Conservation (phyloP, 2,329 filamentous ascomycete species). For the Epichloe uncinata region DNA sequence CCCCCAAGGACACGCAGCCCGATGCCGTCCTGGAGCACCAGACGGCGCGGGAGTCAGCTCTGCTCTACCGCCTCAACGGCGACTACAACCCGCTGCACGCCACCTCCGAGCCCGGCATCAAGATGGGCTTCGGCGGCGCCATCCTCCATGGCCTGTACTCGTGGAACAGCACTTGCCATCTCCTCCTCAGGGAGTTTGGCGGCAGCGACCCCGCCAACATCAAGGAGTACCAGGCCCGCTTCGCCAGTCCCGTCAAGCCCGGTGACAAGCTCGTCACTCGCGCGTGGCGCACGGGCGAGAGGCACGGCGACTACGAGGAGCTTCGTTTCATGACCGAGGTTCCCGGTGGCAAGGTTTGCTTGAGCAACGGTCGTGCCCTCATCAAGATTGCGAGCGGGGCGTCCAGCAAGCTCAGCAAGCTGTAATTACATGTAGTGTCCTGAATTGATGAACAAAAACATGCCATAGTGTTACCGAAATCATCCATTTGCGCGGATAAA, state of each 20-base stretch:
- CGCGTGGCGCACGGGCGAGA: constrained; percentile 64
- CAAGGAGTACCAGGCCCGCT: constrained; percentile 78
- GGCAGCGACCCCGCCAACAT: constrained; percentile 68
- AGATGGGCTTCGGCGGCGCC: constrained; percentile 82
- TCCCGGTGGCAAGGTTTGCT: constrained; percentile 66
- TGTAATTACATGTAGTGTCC: constrained; percentile 27
- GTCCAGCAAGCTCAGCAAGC: constrained; percentile 56
- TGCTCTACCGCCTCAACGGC: constrained; percentile 74
- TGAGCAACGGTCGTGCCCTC: constrained; percentile 76
- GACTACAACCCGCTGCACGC: constrained; percentile 93
- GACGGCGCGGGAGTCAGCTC: constrained; percentile 57
- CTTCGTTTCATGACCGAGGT: constrained; percentile 68
- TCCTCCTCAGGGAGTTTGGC: constrained; percentile 58
- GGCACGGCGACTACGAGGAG: constrained; percentile 60
- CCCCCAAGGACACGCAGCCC: constrained; percentile 60
- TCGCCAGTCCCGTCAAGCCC: constrained; percentile 72
- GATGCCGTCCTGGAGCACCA: constrained; percentile 59
- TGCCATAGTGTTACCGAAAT: no score
- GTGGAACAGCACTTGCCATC: constrained; percentile 70
- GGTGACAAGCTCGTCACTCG: constrained; percentile 71
- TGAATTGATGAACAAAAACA: no score
- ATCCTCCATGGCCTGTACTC: constrained; percentile 86
- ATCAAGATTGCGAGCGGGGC: constrained; percentile 47
- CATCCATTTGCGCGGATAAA: no score
- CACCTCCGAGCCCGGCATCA: constrained; percentile 67